Evolutionary conservation across 495 filamentous ascomycete genomes (phyloP), one percentile per base, ranked within the genome.

Genomic region (Lentithecium fluviatile): DNA sequence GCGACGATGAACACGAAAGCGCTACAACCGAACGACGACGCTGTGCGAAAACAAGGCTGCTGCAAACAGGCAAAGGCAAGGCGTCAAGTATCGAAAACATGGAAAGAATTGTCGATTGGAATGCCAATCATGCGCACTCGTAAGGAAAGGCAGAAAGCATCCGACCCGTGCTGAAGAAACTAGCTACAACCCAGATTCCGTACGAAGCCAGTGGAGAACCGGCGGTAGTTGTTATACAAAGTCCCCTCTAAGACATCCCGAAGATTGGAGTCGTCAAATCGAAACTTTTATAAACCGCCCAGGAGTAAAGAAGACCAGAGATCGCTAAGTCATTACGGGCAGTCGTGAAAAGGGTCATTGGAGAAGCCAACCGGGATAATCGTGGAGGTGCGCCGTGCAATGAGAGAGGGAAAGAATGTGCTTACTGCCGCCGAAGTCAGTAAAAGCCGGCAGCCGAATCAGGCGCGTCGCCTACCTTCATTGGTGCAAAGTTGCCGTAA

Each of bases 401-500:
- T 23, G 24, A 48, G 60, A 10, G 40, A 64, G 19, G 42, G 50
- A 58, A 68, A 57, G 56, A 66, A 48, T 50, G 53, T 55, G 65
- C 65, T 68, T 68, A 68, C 65, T 68, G 40, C 40, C n/a, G 48
- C 29, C 43, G 21, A 47, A 32, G 51, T 63, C 20, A 59, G 59
- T 58, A 37, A 32, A n/a, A 45, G 45, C 17, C 20, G 32, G 25
- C 40, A 6, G 10, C 12, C 6, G 38, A 42, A 25, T 23, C 15
- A 8, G 38, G 19, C 17, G 32, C 8, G 20, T 23, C 19, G 65
- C 62, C 36, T 20, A 65, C 66, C 66, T 69, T 69, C 58, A 69
- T 58, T 25, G 66, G 66, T 11, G 62, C 62, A 45, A 58, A 65
- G 87, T 83, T 68, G 85, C 85, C 68, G 83, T 86, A 79, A 84